A percentile compares a stretch with the other conserved stretches of the same genome.
These are phyloP conservation scores for Rubus parviflorus DNA, from an alignment of 306 rosid species.

Conservation along the genomic window DNA sequence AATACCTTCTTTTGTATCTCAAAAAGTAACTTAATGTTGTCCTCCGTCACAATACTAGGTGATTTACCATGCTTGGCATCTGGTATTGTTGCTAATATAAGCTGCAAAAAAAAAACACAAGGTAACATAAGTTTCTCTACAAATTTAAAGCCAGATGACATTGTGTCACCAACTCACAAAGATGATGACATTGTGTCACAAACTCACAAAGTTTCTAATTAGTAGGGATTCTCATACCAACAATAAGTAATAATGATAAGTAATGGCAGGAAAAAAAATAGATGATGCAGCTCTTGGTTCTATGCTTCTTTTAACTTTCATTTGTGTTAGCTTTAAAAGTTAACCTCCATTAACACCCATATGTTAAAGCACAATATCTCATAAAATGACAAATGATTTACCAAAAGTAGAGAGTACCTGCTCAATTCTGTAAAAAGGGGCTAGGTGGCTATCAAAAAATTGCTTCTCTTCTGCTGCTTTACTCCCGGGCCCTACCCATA, in stretches of 20 bases:
- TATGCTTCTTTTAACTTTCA: background rate
- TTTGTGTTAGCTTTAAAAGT: background rate
- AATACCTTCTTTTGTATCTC: slow-evolving; percentile 84
- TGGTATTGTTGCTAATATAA: slow-evolving; percentile 78
- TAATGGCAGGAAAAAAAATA: background rate
- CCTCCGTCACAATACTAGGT: slow-evolving; percentile 79
- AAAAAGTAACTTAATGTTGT: slow-evolving; percentile 81
- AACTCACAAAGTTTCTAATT: background rate
- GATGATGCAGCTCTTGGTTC: background rate
- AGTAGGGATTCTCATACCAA: slow-evolving; percentile 1
- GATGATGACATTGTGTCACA: no score
- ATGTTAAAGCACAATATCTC: slow-evolving; percentile 11
- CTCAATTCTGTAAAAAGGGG: slow-evolving; percentile 98
- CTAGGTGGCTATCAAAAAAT: slow-evolving; percentile 85
- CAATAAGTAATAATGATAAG: background rate
- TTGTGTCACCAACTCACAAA: background rate
- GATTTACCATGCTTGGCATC: slow-evolving; percentile 51
- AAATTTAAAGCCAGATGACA: slow-evolving; percentile 4
- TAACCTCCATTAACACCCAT: background rate
- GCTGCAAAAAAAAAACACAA: slow-evolving; percentile 39
- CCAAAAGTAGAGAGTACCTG: slow-evolving; percentile 50
- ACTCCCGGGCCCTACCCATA: slow-evolving; percentile 99
- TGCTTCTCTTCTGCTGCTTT: slow-evolving; percentile 88
- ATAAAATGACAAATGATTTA: slow-evolving; percentile 14
- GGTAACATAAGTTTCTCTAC: slow-evolving; percentile 6